Evolutionary conservation across 306 rosid genomes (phyloP), one percentile per base, ranked within the genome.

Genomic region (Medicago ruthenica): DNA sequence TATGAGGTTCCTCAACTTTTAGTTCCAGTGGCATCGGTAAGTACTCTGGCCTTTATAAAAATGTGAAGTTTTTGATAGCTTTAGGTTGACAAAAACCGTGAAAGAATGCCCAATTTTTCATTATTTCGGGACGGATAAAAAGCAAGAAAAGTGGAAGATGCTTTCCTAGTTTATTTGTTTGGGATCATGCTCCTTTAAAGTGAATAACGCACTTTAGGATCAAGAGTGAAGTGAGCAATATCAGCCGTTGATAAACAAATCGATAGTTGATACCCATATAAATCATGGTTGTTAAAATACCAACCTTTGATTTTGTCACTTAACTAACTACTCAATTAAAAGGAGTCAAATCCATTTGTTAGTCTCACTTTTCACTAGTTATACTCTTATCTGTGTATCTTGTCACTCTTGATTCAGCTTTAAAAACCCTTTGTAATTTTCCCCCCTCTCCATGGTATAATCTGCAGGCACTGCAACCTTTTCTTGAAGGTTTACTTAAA

Each of bases 1-100:
- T 96, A 95, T 75, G 99, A 92, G 86, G 98, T 95, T 61, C 99
- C 99, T 61, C 91, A 76, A 67, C 76, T 95, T 77, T 86, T 95
- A 64, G 75, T 82, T 83, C 98, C 99, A 45, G 99, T 92, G 80
- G 98, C 98, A 63, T 89, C 98, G 20, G 99, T 95, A 85, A 84
- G 93, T 67, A 21, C 67, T 84, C 64, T 77, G 47, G 18, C 81
- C 69, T 65, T 18, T 5, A 18, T 17, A 34, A 47, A 34, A 71
- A 27, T 5, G 1, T 3, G 4, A 21, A 21, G 24, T 20, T 77
- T 1, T 50, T 68, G 7, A 22, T 55, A 62, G 5, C 64, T 61
- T 21, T 21, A 54, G 34, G 20, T 75, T 65, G 70, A 44, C 59
- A 27, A 57, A 76, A 67, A 53, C 63, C 14, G 42, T 42, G n/a